Evolutionary conservation across 352 stramenopile species (phyloP).

Genomic region (Halophytophthora polymorphica): DNA sequence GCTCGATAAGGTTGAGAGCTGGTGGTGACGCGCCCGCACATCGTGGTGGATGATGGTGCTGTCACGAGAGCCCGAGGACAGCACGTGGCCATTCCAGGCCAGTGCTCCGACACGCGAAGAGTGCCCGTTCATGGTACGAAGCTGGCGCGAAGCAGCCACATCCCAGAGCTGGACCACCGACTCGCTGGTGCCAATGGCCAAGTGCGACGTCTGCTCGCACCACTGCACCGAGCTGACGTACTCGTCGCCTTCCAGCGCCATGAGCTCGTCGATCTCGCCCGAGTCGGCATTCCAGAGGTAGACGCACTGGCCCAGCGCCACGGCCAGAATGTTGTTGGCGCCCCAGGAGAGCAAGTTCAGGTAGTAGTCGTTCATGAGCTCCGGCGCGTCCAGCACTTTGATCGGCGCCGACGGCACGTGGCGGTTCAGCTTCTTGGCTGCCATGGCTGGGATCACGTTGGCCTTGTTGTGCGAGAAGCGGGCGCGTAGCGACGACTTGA

Average conservation of each 20-base stretch:
- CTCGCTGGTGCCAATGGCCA: conserved; percentile 95
- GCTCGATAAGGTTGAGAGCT: conserved; percentile 87
- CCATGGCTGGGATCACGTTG: conserved; percentile 54
- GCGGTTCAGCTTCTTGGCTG: conserved; percentile 87
- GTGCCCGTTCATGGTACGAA: conserved; percentile 93
- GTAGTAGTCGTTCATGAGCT: conserved; percentile 99
- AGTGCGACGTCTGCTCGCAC: conserved; percentile 83
- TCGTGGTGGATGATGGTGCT: conserved; percentile 91
- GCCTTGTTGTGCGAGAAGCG: conserved; percentile 96
- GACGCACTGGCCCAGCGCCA: conserved; percentile 96
- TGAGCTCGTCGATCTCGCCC: conserved; percentile 95
- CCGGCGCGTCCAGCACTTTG: conserved; percentile 96
- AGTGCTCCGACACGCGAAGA: conserved; percentile 92
- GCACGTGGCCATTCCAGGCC: conserved; percentile 93
- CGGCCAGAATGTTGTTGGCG: conserved; percentile 94
- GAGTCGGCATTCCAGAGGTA: conserved; percentile 98
- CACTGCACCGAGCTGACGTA: conserved; percentile 98
- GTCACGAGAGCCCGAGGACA: conserved; percentile 94
- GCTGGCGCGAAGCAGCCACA: conserved; percentile 87
- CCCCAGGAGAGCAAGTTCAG: conserved; percentile 98
- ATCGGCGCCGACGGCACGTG: conserved; percentile 96
- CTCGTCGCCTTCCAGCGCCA: conserved; percentile 84
- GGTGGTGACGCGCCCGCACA: conserved; percentile 69
- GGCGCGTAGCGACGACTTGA: conserved; percentile 92
- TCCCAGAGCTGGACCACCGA: conserved; percentile 98